A percentile compares a stretch with the other conserved stretches of the same genome.
Conservation (phyloP, 179 eudicot genomes). For the Nepenthes alata region DNA sequence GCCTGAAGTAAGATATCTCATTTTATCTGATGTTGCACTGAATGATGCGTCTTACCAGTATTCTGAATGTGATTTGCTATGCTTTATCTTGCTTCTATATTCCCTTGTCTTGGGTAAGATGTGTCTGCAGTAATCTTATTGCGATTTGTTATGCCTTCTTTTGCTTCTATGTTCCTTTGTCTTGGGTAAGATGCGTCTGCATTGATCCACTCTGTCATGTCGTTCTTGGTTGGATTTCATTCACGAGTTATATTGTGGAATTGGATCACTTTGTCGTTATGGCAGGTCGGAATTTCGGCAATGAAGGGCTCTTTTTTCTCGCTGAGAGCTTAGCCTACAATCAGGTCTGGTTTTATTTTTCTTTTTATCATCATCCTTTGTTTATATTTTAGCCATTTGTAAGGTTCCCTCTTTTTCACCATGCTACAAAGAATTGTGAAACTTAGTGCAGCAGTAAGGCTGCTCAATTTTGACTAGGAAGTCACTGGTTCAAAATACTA, state of each 20-base stretch:
- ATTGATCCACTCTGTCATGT: neutral
- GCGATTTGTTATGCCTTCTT: too few species aligned
- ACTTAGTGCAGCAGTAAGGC: too few species aligned
- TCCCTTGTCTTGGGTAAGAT: neutral
- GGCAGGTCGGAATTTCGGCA: constrained; percentile 78
- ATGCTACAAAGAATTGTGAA: too few species aligned
- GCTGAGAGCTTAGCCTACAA: constrained; percentile 93
- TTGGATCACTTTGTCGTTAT: neutral
- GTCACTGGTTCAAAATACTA: too few species aligned
- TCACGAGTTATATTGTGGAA: neutral
- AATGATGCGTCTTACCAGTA: too few species aligned
- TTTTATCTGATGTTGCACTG: too few species aligned
- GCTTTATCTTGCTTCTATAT: neutral
- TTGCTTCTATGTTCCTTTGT: neutral
- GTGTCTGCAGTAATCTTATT: too few species aligned
- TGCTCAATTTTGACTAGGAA: too few species aligned
- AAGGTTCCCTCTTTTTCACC: too few species aligned
- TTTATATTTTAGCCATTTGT: neutral
- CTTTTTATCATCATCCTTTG: neutral
- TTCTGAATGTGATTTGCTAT: too few species aligned
- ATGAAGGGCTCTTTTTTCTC: constrained; percentile 78
- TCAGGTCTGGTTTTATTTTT: constrained; percentile 34
- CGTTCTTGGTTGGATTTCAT: neutral
- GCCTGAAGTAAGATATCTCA: too few species aligned
- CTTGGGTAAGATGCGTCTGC: neutral